Conservation (phyloP, 768 basidiomycete genomes). For the Naematelia aurantialba region DNA sequence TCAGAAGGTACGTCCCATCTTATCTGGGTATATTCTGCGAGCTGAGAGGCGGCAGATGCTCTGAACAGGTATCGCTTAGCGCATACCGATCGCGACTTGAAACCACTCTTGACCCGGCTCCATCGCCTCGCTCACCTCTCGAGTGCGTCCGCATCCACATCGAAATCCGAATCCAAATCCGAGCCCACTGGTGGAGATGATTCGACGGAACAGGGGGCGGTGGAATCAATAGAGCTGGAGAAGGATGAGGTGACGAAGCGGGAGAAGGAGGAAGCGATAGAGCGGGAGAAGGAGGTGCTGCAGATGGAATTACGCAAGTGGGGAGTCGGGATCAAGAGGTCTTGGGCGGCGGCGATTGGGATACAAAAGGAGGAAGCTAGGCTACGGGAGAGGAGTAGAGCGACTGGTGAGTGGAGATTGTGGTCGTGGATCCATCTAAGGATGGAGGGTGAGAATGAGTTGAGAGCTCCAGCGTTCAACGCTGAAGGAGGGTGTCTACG, state of each 20-base stretch:
- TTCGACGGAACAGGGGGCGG: no score
- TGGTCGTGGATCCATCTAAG: no score
- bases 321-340: conserved; percentile 29
- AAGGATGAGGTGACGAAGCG: conserved; percentile 1
- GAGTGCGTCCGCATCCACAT: background rate
- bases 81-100: conserved; percentile 39
- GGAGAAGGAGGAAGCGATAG: conserved; percentile 2
- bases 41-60: conserved; percentile 23
- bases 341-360: conserved; percentile 31
- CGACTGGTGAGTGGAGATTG: conserved; percentile 31
- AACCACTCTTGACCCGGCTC: conserved; percentile 30
- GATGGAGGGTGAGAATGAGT: no score
- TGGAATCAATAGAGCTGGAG: no score
- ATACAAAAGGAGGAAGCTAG: conserved; percentile 27
- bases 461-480: no score
- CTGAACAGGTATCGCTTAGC: conserved; percentile 40
- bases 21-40: background rate
- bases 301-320: conserved; percentile 39
- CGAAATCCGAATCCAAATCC: background rate
- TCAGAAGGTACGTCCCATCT: background rate
- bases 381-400: conserved; percentile 22
- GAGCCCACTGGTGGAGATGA: no score
- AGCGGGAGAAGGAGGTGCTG: conserved; percentile 28
- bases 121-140: conserved; percentile 25
- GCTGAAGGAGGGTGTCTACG: no score